Evolutionary conservation across 495 filamentous ascomycete species (phyloP), one percentile per base, ranked within the genome.

Genomic region (Achaetomiella virescens): DNA sequence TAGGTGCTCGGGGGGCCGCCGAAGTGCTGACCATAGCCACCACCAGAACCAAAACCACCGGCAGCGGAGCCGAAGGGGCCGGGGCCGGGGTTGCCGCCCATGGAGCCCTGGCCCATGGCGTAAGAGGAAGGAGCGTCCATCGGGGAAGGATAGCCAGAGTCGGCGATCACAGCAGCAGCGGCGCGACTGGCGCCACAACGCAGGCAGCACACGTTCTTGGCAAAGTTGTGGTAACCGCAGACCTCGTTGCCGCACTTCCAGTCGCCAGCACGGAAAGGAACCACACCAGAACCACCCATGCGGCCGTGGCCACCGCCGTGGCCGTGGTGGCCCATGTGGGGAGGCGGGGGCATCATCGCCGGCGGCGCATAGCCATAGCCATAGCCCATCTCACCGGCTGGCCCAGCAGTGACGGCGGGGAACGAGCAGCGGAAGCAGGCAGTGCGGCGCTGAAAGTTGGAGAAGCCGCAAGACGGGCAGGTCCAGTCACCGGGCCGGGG

Each of bases 181-280:
- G 91, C 91, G 61, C 93, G 89, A 68, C 91, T 93, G 21, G 91
- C 95, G 64, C 93, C 93, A 65, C 93, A 98, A 51, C 93, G 88
- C 50, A 98, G 81, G 71, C 93, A 98, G 69, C 88, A 93, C 59
- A 97, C 92, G 66, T 98, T 98, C 81, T 98, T 98, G 42, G 93
- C 93, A 66, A 98, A 98, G 72, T 98, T 98, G 73, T 98, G 93
- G 64, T 98, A 98, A 31, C 88, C 90, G 69, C 93, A 98, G n/a
- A 90, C 90, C 65, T 97, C 92, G 36, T 90, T 91, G 43, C 93
- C 93, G 69, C 93, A 98, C 68, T 96, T 97, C 93, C 93, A 98
- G 69, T 98, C 93, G 61, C 93, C 93, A 41, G 93, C 93, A 58
- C 93, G 86, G 84, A 97, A 98, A 20, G 93, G 93, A 53, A 97